Percentiles rank a stretch among this genome's conserved stretches.
Evolutionary conservation across 2,329 filamentous ascomycete genomes (phyloP).

Genomic region (Fusarium coicis): DNA sequence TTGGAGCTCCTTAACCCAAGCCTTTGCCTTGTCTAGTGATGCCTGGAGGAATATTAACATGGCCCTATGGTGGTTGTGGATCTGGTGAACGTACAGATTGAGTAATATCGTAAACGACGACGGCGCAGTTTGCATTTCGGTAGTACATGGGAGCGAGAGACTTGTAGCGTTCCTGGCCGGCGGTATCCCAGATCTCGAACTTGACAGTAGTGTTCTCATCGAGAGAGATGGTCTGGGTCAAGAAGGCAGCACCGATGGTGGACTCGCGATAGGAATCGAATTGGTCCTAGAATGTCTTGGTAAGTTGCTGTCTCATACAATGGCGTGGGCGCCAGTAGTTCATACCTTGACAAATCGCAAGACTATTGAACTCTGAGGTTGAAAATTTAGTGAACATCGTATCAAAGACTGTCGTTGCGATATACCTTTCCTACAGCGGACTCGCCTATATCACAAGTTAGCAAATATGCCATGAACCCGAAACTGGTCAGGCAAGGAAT

Average conservation of each 20-base stretch:
- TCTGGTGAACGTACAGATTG: slow-evolving; percentile 80
- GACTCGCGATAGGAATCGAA: slow-evolving; percentile 98
- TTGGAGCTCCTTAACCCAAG: slow-evolving; percentile 99
- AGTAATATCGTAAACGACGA: slow-evolving; percentile 99
- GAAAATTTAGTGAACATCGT: slow-evolving; percentile 32
- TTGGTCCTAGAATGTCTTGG: slow-evolving; percentile 77
- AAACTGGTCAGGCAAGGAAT: slow-evolving; percentile 6
- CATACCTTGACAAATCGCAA: slow-evolving; percentile 95
- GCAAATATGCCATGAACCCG: slow-evolving; percentile 36
- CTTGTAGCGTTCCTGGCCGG: slow-evolving; percentile 98
- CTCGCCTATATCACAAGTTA: slow-evolving; percentile 75
- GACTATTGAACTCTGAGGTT: slow-evolving; percentile 87
- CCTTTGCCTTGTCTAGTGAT: slow-evolving; percentile 98
- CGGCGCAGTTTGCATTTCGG: slow-evolving; percentile 98
- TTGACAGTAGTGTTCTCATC: slow-evolving; percentile 99
- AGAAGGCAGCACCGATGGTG: slow-evolving; percentile 97
- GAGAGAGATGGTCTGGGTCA: slow-evolving; percentile 98
- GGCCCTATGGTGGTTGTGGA: neutral
- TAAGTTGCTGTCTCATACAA: slow-evolving; percentile 7
- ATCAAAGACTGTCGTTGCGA: slow-evolving; percentile 9
- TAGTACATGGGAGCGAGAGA: slow-evolving; percentile 99
- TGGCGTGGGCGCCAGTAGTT: neutral
- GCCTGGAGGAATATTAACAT: slow-evolving; percentile 59
- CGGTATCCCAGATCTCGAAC: slow-evolving; percentile 99
- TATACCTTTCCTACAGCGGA: slow-evolving; percentile 97